A percentile compares a stretch with the other conserved stretches of the same genome.
Conservation (phyloP, 2,329 filamentous ascomycete genomes). For the Acephala macrosclerotiorum region DNA sequence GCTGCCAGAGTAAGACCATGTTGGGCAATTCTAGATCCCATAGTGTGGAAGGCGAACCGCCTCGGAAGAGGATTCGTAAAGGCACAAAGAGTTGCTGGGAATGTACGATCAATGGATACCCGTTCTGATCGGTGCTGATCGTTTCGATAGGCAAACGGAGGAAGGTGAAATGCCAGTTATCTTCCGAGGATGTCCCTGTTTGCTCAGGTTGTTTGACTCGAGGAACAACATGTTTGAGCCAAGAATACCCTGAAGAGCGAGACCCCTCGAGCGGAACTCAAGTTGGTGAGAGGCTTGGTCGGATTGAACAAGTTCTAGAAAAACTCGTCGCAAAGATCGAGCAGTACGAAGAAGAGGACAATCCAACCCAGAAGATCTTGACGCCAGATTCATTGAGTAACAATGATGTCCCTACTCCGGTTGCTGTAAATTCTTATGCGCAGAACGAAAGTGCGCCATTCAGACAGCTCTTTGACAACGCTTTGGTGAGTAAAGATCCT, state of each 20-base stretch:
- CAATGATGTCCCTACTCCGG: constrained; percentile 38
- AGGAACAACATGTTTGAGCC: constrained; percentile 42
- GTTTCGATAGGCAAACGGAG: constrained; percentile 47
- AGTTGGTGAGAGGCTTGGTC: constrained; percentile 42
- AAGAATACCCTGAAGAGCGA: constrained; percentile 43
- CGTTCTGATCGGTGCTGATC: neutral
- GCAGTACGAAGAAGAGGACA: constrained; percentile 40
- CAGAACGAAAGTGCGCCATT: constrained; percentile 33
- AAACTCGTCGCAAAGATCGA: constrained; percentile 41
- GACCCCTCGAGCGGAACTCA: constrained; percentile 37
- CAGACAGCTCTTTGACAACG: constrained; percentile 42
- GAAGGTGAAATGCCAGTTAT: constrained; percentile 59
- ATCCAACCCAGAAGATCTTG: constrained; percentile 35
- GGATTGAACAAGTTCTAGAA: constrained; percentile 41
- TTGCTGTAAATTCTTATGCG: constrained; percentile 20
- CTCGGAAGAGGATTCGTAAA: constrained; percentile 48
- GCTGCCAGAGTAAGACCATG: neutral
- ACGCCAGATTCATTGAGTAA: constrained; percentile 40
- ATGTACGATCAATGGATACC: constrained; percentile 50
- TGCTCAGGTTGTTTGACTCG: constrained; percentile 57
- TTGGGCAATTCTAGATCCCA: neutral
- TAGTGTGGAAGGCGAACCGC: constrained; percentile 35
- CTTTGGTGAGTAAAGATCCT: constrained; percentile 32
- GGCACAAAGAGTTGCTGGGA: constrained; percentile 67
- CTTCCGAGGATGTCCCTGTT: constrained; percentile 45